Evolutionary conservation across 192 early-diverging fungal species (phyloP).

Genomic region (Coemansia sp.): DNA sequence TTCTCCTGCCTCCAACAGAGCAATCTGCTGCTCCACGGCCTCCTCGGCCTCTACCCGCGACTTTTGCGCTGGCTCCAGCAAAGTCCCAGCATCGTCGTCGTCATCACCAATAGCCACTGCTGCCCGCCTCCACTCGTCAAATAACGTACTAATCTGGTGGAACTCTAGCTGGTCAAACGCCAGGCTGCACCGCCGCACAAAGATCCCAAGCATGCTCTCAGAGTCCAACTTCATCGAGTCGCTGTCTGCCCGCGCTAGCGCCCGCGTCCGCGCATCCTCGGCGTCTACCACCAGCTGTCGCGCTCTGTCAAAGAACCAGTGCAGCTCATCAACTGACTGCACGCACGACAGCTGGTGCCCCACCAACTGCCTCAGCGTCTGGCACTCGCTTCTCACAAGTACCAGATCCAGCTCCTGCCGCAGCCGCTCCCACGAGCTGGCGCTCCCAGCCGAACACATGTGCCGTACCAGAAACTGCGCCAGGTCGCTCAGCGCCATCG

Average conservation of each 20-base stretch:
- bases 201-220: constrained; percentile 46
- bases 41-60: constrained; percentile 32
- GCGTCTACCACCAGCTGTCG: constrained; percentile 17
- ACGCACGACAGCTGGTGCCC: constrained; percentile 10
- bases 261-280: constrained; percentile 3
- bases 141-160: constrained; percentile 25
- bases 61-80: not conserved
- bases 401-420: not conserved
- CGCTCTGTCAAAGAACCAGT: constrained; percentile 30
- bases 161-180: constrained; percentile 51
- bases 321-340: constrained; percentile 22
- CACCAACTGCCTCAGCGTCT: constrained; percentile 15
- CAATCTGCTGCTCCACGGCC: constrained; percentile 23
- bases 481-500: constrained; percentile 25
- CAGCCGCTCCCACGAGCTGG: not conserved
- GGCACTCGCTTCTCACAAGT: constrained; percentile 2
- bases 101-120: not conserved
- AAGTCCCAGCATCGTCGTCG: not conserved
- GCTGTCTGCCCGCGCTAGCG: not conserved
- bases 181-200: constrained; percentile 41
- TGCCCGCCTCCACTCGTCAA: constrained; percentile 20
- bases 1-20: constrained; percentile 22
- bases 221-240: constrained; percentile 26
- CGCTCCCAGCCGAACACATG: constrained; percentile 20
- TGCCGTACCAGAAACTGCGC: constrained; percentile 19